Evolutionary conservation across 108 stramenopile species (phyloP), one percentile per base, ranked within the genome.

Genomic region (Fragilariopsis cylindrus): DNA sequence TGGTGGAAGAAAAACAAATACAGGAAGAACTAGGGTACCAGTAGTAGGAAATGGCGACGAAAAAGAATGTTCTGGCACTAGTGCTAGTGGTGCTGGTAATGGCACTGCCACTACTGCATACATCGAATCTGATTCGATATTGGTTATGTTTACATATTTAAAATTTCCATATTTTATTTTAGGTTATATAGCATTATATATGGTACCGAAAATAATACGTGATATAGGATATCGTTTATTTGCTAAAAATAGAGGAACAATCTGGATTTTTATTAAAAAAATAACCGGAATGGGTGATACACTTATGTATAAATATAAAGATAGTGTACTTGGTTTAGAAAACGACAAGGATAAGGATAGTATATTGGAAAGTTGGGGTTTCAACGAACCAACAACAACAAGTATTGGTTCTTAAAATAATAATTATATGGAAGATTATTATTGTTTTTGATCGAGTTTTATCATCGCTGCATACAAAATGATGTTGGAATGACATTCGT

Each of bases 241-340:
- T 75, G 73, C 81, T 18, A 21, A 47, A 30, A 52, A 78, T 64
- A 66, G 81, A 64, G 81, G 77, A 39, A 63, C 40, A 19, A 82
- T 82, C 49, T 82, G 81, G 81, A 82, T 46, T 60, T 7, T 16
- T 11, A 62, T 75, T 47, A 78, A 78, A 45, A 21, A 48, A 44
- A 48, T 74, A 7, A 78, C 70, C 1, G 81, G 81, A 7, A 75
- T 82, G 73, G 81, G 77, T 45, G 81, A 78, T 57, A 82, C 81
- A 16, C 9, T 13, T 3, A 58, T 82, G 73, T 60, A 56, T 5
- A 43, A 60, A 11, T 78, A 78, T 49, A 40, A 73, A 43, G 76
- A 74, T 69, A 57, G 73, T 21, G 57, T 78, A 12, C 18, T 82
- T 58, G 81, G 81, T 9, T 70, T 78, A 21, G 73, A 69, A 13